Base-by-base conservation (phyloP, 305 asterid genomes). In the Ajuga reptans region DNA sequence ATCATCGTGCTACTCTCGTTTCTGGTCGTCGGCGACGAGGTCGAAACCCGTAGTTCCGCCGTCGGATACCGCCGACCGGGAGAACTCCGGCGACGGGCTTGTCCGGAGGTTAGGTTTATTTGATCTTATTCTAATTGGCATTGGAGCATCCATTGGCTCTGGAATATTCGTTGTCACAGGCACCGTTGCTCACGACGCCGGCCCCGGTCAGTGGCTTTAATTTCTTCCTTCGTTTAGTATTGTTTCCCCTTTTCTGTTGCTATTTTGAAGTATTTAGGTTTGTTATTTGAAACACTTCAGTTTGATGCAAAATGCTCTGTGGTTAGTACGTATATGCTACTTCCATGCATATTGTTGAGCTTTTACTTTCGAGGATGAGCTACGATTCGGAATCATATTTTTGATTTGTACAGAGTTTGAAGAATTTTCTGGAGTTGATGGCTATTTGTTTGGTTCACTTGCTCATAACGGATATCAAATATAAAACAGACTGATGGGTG, bases 111-210 rank as follows among this genome's bases (percentile, higher is more conserved):
- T 92, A 33, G 77, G 94, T 43, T 85, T 88, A 3, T 71, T 92
- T 29, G 97, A 92, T 81, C 97, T 90, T 57, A 67, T 92, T 64
- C 89, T 92, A 4, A 67, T 92, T 0, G 98, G 98, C 33, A 83
- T 92, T 65, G 98, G 98, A 42, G 98, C 97, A 18, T 92, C 98
- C 59, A 90, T 92, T 46, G 98, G 98, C 46, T 97, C 98, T 62
- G 98, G 98, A 7, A 88, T 92, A 43, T 92, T 92, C 62, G 98
- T 92, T 42, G 89, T 92, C 70, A 92, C 98, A 52, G 98, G 96
- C 24, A 92, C 98, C 17, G 98, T 92, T n/a, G 97, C 98, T 9
- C 90, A 74, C 29, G 98, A 90, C 41, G 81, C 93, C 34, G 98
- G 98, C 71, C 98, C 98, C 8, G 98, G 98, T 92, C 33, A 76